Evolutionary conservation across 768 basidiomycete species (phyloP).

Genomic region (Brasilioporus rufonigricans): DNA sequence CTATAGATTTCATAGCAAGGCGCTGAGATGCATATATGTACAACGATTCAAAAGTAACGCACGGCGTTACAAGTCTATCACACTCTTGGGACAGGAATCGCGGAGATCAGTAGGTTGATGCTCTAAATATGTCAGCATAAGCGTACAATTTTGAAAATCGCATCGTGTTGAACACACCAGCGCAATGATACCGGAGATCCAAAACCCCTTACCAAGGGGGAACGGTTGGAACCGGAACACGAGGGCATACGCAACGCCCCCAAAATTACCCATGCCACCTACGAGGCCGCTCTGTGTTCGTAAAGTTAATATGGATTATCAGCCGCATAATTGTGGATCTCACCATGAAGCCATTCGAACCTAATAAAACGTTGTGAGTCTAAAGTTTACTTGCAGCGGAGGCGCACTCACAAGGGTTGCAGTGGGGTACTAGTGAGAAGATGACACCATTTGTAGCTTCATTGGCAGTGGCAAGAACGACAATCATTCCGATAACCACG

Average conservation of each 20-base stretch:
- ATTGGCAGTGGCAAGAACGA: neutral
- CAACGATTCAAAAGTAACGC: too few relatives aligned
- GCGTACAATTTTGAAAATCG: neutral
- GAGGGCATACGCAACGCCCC: constrained; percentile 48
- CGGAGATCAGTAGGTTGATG: neutral
- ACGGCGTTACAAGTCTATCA: too few relatives aligned
- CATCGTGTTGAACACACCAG: constrained; percentile 21
- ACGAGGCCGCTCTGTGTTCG: constrained; percentile 34
- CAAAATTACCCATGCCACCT: constrained; percentile 40
- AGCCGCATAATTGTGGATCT: neutral
- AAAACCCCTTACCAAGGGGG: constrained; percentile 27
- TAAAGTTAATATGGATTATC: neutral
- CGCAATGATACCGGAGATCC: constrained; percentile 44
- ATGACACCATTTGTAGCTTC: neutral
- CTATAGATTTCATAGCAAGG: too few relatives aligned
- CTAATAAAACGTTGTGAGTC: neutral
- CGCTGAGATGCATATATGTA: too few relatives aligned
- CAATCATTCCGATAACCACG: neutral
- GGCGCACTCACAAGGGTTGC: constrained; percentile 1
- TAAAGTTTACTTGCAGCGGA: too few relatives aligned
- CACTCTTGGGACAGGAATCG: too few relatives aligned
- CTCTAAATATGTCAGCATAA: neutral
- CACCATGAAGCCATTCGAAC: constrained; percentile 26
- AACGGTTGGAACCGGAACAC: constrained; percentile 21
- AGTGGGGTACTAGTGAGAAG: constrained; percentile 4